A percentile compares a stretch with the other conserved stretches of the same genome.
Conservation (phyloP, 495 filamentous ascomycete genomes). For the Viridothelium virens region DNA sequence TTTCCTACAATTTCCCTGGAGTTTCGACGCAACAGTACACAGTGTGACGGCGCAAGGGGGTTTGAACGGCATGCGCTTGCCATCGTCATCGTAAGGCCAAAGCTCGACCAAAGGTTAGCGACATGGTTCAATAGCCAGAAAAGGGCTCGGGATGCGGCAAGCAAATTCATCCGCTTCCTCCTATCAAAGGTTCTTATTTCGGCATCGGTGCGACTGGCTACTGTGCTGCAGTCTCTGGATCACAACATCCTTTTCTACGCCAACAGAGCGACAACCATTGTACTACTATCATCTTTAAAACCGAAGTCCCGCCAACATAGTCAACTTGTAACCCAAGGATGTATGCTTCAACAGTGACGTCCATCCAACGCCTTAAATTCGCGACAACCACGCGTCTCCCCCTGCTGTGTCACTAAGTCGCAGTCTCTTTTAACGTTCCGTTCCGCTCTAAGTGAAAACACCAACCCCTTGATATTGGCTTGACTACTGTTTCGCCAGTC, state of each 20-base stretch:
- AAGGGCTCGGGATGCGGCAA: not conserved
- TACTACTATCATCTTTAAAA: slow-evolving; percentile 2
- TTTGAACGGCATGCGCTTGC: not conserved
- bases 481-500: too few species aligned
- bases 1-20: not conserved
- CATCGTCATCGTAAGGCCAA: not conserved
- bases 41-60: not conserved
- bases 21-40: not conserved
- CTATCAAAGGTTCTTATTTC: not conserved
- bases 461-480: too few species aligned
- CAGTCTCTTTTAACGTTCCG: too few species aligned
- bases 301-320: not conserved
- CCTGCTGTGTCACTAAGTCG: too few species aligned
- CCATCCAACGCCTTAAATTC: not conserved
- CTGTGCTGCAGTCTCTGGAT: not conserved
- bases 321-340: slow-evolving; percentile 8
- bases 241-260: slow-evolving; percentile 7
- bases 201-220: slow-evolving; percentile 6
- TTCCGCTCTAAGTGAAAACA: too few species aligned
- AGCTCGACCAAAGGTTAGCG: not conserved
- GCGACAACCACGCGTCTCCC: not conserved
- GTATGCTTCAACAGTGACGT: slow-evolving; percentile 10
- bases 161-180: not conserved
- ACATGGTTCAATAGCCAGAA: not conserved
- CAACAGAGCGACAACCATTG: not conserved